Percentiles rank a stretch among this genome's conserved stretches.
phyloP scores from a whole-genome alignment of 148 eudicot genomes.

The Chenopodium suecicum region DNA sequence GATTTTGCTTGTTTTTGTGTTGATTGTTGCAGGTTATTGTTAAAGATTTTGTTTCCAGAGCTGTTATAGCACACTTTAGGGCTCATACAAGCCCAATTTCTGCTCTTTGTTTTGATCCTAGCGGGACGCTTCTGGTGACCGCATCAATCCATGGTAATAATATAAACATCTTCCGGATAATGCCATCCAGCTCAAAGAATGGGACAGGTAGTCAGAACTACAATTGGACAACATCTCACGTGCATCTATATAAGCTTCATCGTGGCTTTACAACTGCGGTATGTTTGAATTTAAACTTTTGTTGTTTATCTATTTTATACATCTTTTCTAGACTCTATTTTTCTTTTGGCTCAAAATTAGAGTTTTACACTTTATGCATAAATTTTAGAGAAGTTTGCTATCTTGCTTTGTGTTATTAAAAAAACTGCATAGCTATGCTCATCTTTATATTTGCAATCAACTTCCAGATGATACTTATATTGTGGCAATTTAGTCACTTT shows the following conservation, averaged over 20 bases:
- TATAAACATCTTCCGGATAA: constrained; percentile 80
- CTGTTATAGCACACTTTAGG: constrained; percentile 84
- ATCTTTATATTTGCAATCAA: not conserved
- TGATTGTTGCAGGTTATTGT: constrained; percentile 68
- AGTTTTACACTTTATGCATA: not conserved
- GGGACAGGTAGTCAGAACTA: constrained; percentile 60
- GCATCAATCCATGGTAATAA: constrained; percentile 94
- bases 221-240: constrained; percentile 77
- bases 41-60: constrained; percentile 79
- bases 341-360: not conserved
- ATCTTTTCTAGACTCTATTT: not conserved
- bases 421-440: not conserved
- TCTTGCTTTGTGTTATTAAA: not conserved
- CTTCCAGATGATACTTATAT: not conserved
- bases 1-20: constrained; percentile 13
- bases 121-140: constrained; percentile 95
- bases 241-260: constrained; percentile 89
- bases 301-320: not conserved
- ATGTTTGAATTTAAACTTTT: constrained; percentile 27
- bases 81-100: constrained; percentile 96
- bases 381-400: not conserved
- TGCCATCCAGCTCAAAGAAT: constrained; percentile 61
- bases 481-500: not conserved
- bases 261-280: constrained; percentile 96
- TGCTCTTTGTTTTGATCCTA: constrained; percentile 94